Evolutionary conservation across 2,329 filamentous ascomycete genomes (phyloP).

Genomic region (Aplosporella prunicola): DNA sequence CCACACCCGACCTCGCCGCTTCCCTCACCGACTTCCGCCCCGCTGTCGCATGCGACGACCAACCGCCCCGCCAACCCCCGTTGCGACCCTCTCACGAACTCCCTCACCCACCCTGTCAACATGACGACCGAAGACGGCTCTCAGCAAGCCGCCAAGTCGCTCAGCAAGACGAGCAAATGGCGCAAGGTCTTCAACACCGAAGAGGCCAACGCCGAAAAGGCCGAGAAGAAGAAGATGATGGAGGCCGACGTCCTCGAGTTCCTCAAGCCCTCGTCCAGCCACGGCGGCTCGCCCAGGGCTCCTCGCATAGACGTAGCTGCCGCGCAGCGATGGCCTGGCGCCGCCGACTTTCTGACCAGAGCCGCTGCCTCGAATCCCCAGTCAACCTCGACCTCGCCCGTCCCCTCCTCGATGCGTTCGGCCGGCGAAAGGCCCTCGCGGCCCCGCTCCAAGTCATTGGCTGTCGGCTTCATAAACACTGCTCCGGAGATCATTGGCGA

Average conservation of each 20-base stretch:
- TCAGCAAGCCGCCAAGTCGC: conserved; percentile 25
- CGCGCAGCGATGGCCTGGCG: conserved; percentile 43
- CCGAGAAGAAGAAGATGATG: conserved; percentile 22
- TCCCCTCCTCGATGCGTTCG: conserved; percentile 21
- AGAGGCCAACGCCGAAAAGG: conserved; percentile 22
- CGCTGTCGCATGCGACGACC: conserved; percentile 5
- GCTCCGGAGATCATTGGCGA: conserved; percentile 78
- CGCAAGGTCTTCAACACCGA: conserved; percentile 40
- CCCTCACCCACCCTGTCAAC: conserved; percentile 7
- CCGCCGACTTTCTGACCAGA: conserved; percentile 32
- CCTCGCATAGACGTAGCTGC: conserved; percentile 40
- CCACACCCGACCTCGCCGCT: neutral
- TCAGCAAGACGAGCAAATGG: conserved; percentile 37
- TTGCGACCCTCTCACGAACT: neutral
- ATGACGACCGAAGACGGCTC: conserved; percentile 24
- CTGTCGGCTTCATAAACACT: conserved; percentile 63
- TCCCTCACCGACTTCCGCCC: neutral
- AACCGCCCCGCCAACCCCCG: conserved; percentile 3
- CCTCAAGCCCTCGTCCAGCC: conserved; percentile 44
- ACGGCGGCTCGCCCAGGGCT: conserved; percentile 21
- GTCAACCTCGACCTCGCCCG: conserved; percentile 23
- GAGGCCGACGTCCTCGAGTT: conserved; percentile 48
- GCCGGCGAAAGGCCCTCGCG: conserved; percentile 23
- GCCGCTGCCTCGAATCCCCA: conserved; percentile 20
- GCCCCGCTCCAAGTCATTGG: conserved; percentile 56